A percentile compares a stretch with the other conserved stretches of the same genome.
Evolutionary conservation across 768 basidiomycete genomes (phyloP).

Genomic region (Chlorophyllum brunneum): DNA sequence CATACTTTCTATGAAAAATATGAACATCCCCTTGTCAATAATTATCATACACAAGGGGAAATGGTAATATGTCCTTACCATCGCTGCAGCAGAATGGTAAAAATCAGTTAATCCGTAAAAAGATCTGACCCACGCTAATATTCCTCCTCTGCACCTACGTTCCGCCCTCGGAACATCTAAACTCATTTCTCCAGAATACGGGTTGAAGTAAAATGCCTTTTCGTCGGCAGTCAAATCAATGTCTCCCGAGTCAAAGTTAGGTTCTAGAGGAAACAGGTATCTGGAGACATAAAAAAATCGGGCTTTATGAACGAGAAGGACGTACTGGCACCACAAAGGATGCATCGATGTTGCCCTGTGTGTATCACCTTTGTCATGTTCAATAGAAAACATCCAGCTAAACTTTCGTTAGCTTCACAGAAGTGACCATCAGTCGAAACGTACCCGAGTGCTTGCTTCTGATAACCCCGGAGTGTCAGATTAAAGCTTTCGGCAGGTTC

Average conservation of each 20-base stretch:
- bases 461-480: constrained; percentile 77
- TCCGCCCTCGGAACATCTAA: constrained; percentile 81
- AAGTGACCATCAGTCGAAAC: constrained; percentile 18
- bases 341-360: constrained; percentile 76
- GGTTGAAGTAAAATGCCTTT: constrained; percentile 81
- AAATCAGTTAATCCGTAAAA: background rate
- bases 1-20: constrained; percentile 45
- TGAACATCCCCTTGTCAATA: constrained; percentile 1
- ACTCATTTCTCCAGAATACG: constrained; percentile 87
- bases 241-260: constrained; percentile 41
- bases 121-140: constrained; percentile 66
- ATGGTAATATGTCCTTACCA: constrained; percentile 27
- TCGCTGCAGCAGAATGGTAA: constrained; percentile 27
- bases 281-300: constrained; percentile 32
- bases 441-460: constrained; percentile 86
- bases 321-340: constrained; percentile 91
- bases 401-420: background rate
- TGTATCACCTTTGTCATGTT: constrained; percentile 68
- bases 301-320: constrained; percentile 12
- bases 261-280: constrained; percentile 69
- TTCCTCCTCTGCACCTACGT: constrained; percentile 77
- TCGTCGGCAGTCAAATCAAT: constrained; percentile 85
- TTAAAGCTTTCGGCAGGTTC: constrained; percentile 76
- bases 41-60: background rate
- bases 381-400: constrained; percentile 92